These are phyloP conservation scores for Punica granatum DNA, from an alignment of 345 rosid genomes.

Conservation along the genomic window DNA sequence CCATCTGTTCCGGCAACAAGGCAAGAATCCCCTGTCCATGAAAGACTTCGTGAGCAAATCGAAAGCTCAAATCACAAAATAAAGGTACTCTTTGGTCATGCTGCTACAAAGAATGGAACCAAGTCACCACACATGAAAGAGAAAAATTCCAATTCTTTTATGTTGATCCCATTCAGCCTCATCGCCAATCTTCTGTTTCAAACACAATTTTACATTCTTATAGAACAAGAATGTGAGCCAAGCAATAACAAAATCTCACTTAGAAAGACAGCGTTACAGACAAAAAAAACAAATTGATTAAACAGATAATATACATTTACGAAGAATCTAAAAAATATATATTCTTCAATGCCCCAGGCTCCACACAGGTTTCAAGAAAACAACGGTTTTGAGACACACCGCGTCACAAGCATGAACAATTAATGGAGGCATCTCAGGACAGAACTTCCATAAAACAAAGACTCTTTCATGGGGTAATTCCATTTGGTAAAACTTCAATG, in stretches of 20 bases:
- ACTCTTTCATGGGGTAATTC: not conserved
- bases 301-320: not conserved
- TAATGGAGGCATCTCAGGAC: not conserved
- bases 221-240: not conserved
- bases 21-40: conserved; percentile 64
- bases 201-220: not conserved
- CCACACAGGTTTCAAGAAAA: not conserved
- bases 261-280: too few species aligned
- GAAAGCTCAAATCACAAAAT: not conserved
- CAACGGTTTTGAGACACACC: not conserved
- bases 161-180: not conserved
- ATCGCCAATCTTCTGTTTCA: not conserved
- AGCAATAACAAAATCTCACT: too few species aligned
- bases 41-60: conserved; percentile 9
- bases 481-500: not conserved
- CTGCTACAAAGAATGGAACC: not conserved
- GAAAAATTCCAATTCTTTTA: not conserved
- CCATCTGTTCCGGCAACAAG: conserved; percentile 99
- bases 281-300: not conserved
- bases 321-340: too few species aligned
- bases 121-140: not conserved
- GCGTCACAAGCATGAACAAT: not conserved
- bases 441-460: not conserved
- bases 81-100: not conserved
- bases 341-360: not conserved